Base-by-base conservation (phyloP, 1,284 basidiomycete species). In the Prillingera fragicola region DNA sequence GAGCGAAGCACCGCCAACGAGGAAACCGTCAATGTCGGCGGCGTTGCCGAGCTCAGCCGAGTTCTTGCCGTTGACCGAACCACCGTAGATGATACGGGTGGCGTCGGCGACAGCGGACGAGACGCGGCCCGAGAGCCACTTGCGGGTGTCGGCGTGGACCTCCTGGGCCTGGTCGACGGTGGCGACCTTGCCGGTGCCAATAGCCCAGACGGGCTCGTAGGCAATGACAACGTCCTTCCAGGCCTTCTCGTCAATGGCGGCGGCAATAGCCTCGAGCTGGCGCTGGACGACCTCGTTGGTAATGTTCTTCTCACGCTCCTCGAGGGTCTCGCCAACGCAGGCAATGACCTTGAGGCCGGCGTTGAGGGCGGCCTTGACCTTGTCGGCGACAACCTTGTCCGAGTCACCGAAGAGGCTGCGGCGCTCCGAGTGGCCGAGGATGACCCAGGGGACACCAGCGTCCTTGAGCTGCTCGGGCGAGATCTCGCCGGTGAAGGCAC, bases 141-240 rank as follows among this genome's bases (percentile, higher is more conserved):
- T 66, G 58, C 94, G 87, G 62, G 92, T 84, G 54, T 84, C 83
- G 35, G 78, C 78, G 69, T 98, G 95, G 2, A 88, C 83, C 40
- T 94, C 87, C 73, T 98, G 92, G 2, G 95, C 95, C 72, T 78
- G 72, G 36, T 58, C 45, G 31, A 85, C 77, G 27, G 89, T 90
- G 32, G 95, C 94, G 49, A 96, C 92, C 74, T 89, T 94, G 56
- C 90, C 91, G 17, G 91, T 96, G 44, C 92, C 94, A 68, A 99
- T 98, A 31, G 94, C 95, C 95, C 94, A 99, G 23, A 98, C 94
- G 35, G 89, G 88, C 70, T 92, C 88, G 70, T 91, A 98, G 15
- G 94, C 94, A 62, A 98, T 78, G 52, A 98, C 94, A 66, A 97
- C 78, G 62, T 87, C 83, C 69, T 78, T 80, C 90, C 92, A 97